Evolutionary conservation across 805 yeast genomes (phyloP).

Genomic region (Candida silvatica): DNA sequence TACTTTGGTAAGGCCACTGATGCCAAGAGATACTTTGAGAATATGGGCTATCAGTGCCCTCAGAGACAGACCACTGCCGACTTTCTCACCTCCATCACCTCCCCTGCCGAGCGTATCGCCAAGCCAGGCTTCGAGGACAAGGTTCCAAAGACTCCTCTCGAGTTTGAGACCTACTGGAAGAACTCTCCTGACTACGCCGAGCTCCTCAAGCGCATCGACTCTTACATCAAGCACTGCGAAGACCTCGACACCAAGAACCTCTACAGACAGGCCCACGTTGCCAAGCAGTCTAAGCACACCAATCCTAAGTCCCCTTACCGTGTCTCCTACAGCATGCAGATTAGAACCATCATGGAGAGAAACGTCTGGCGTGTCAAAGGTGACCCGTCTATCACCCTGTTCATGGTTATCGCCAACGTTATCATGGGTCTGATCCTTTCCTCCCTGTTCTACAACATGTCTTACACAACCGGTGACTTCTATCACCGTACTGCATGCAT

Average conservation of each 20-base stretch:
- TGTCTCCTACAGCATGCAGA: constrained; percentile 43
- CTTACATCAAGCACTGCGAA: constrained; percentile 6
- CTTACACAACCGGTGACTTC: constrained; percentile 34
- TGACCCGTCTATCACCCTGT: constrained; percentile 38
- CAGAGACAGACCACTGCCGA: constrained; percentile 40
- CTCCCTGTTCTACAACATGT: constrained; percentile 49
- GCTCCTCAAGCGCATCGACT: constrained; percentile 30
- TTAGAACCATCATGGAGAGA: constrained; percentile 35
- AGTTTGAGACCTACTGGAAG: constrained; percentile 33
- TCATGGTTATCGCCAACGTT: constrained; percentile 34
- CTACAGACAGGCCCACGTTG: constrained; percentile 17
- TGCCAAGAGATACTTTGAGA: constrained; percentile 31
- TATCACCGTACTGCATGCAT: constrained; percentile 53
- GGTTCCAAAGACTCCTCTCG: constrained; percentile 32
- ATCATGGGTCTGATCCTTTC: constrained; percentile 47
- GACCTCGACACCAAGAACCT: constrained; percentile 5
- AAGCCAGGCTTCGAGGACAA: constrained; percentile 27
- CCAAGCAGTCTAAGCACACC: constrained; percentile 41
- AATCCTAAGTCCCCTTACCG: constrained; percentile 44
- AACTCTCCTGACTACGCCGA: constrained; percentile 23
- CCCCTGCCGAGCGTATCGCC: constrained; percentile 24
- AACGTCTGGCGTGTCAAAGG: constrained; percentile 41
- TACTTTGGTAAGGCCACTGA: constrained; percentile 28
- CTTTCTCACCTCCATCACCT: constrained; percentile 30
- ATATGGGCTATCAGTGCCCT: constrained; percentile 39